Evolutionary conservation across 75 land plant genomes (phyloP).

Genomic region (Picea sitchensis): DNA sequence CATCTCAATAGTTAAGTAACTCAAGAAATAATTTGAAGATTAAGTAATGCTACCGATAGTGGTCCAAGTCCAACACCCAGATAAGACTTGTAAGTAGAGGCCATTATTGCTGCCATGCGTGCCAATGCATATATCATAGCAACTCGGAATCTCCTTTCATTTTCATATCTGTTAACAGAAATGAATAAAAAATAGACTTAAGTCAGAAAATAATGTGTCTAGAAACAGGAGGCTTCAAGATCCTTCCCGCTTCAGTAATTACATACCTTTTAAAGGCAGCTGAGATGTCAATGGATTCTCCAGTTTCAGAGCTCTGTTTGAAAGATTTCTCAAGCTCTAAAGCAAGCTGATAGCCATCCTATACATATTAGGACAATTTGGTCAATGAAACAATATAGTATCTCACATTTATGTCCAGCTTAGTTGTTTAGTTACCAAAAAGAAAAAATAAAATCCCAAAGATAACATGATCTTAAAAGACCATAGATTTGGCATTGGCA

Average conservation of each 20-base stretch:
- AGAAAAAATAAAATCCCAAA: too few species aligned
- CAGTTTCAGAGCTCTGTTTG: constrained; percentile 27
- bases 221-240: not conserved
- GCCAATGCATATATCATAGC: constrained; percentile 85
- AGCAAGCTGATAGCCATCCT: constrained; percentile 92
- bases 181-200: not conserved
- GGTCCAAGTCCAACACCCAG: constrained; percentile 94
- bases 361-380: not conserved
- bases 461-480: too few species aligned
- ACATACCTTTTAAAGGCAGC: constrained; percentile 63
- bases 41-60: constrained; percentile 44
- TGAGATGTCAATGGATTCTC: constrained; percentile 50
- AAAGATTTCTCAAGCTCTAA: constrained; percentile 73
- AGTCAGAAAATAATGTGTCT: not conserved
- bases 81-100: constrained; percentile 88
- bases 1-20: not conserved
- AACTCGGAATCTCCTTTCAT: constrained; percentile 69
- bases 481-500: too few species aligned
- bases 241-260: too few species aligned
- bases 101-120: constrained; percentile 93
- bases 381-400: too few species aligned
- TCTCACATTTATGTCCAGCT: too few species aligned
- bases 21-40: not conserved
- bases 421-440: too few species aligned
- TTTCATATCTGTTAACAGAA: constrained; percentile 65